Evolutionary conservation across 129 eudicot genomes (phyloP), one percentile per base, ranked within the genome.

Genomic region (Sambucus nigra): DNA sequence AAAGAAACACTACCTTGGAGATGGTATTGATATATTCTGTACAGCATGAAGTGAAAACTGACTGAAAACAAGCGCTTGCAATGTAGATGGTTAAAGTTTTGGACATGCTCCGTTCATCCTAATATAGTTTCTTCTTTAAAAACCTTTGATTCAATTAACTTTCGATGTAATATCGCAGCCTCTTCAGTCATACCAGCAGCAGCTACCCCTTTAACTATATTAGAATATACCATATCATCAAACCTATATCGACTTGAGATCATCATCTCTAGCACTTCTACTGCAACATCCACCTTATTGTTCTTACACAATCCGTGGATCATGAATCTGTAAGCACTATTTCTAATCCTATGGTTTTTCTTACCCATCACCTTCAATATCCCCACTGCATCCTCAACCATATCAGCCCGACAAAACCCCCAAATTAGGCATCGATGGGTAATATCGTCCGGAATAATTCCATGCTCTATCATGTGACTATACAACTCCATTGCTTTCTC

Each of bases 351-450:
- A 40, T 71, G 81, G 47, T 54, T 69, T 22, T 60, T 77, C 40
- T 23, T 64, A 15, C 66, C 76, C 79, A 88, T 83, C 59, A 58
- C 56, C 49, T 73, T 73, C 52, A 83, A 60, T 3, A 88, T 69
- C 51, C 80, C 73, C 47, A 75, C 51, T 8, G 94, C 94, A 47
- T 80, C 84, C 39, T 80, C 74, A 19, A 73, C 66, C 59, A 71
- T 53, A 73, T 83, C 80, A 7, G 72, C 68, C 25, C 75, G 59
- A 66, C 84, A 80, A 33, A 77, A 75, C 27, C 96, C 91, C 82
- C 74, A 80, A 41, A 80, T 59, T 46, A 83, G 61, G 61, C 74
- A 66, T 51, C 91, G 65, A 50, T 84, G 80, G 17, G 95, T 80
- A 15, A 84, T 65, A 53, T 73, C 87, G 76, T 89, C 93, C 41